Evolutionary conservation across 2,329 filamentous ascomycete genomes (phyloP).

Genomic region (Talaromyces sp.): DNA sequence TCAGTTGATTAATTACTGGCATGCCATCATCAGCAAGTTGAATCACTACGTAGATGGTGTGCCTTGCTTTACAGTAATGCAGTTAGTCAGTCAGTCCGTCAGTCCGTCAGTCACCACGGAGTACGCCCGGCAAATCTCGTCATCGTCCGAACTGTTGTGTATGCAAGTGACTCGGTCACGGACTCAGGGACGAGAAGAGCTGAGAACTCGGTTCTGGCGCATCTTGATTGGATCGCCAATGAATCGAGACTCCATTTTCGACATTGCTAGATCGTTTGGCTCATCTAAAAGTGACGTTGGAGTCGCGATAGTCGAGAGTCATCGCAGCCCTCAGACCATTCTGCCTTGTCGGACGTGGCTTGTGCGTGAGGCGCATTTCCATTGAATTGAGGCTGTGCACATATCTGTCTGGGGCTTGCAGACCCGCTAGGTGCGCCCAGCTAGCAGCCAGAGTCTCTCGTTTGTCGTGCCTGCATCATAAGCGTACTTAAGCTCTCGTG

Average conservation of each 20-base stretch:
- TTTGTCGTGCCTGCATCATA: neutral
- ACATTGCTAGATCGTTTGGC: neutral
- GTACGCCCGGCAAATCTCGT: neutral
- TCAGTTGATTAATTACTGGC: too few species aligned
- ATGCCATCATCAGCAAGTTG: neutral
- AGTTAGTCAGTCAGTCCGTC: too few species aligned
- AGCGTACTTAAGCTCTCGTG: neutral
- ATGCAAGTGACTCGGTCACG: neutral
- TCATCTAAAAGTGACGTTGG: neutral
- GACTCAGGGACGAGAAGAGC: neutral
- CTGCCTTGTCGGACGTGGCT: slow-evolving; percentile 13
- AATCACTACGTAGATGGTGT: neutral
- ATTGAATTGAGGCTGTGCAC: slow-evolving; percentile 11
- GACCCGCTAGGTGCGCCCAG: neutral
- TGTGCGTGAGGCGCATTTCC: slow-evolving; percentile 1
- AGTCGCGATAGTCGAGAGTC: neutral
- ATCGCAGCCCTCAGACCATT: slow-evolving; percentile 5
- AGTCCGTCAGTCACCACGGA: neutral
- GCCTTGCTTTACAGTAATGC: neutral
- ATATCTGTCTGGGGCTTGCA: neutral
- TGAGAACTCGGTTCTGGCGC: neutral
- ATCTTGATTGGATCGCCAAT: neutral
- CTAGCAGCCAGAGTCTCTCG: neutral
- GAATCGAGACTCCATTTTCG: neutral
- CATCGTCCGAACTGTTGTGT: neutral